Conservation (phyloP, 305 asterid species). For the Rubia peregrina region DNA sequence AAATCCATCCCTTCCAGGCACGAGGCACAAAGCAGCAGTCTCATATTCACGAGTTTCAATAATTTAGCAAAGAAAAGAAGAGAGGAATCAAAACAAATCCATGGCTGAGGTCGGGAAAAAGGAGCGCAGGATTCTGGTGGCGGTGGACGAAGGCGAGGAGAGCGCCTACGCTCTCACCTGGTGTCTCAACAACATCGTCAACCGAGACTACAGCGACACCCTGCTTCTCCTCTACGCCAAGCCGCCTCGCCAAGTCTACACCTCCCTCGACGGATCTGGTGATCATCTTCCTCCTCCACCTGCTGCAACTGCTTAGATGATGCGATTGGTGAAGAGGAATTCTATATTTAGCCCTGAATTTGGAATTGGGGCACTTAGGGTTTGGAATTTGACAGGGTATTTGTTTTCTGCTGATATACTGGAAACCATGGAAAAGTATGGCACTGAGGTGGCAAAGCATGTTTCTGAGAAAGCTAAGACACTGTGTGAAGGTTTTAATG, state of each 20-base stretch:
- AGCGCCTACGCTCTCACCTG: conserved; percentile 58
- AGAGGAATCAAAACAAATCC: background rate
- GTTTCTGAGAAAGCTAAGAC: conserved; percentile 43
- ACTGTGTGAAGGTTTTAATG: conserved; percentile 27
- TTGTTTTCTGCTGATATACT: conserved; percentile 38
- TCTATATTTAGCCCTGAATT: background rate
- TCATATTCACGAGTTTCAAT: background rate
- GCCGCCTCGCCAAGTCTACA: conserved; percentile 35
- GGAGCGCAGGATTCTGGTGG: conserved; percentile 46
- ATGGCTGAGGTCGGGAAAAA: conserved; percentile 25
- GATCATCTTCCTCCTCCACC: background rate
- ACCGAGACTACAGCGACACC: conserved; percentile 33
- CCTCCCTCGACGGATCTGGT: conserved; percentile 55
- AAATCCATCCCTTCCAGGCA: background rate
- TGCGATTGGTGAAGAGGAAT: background rate
- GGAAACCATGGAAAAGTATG: conserved; percentile 42
- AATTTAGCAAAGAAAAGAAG: background rate
- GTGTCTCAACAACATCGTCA: conserved; percentile 43
- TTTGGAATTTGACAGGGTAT: conserved; percentile 35
- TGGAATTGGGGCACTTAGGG: background rate
- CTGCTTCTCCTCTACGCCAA: conserved; percentile 46
- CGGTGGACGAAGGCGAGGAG: conserved; percentile 66
- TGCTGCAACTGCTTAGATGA: background rate
- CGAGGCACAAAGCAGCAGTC: background rate
- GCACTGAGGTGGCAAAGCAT: conserved; percentile 35